These are phyloP conservation scores for Pythium aphanidermatum DNA, from an alignment of 352 stramenopile species.

Conservation along the genomic window DNA sequence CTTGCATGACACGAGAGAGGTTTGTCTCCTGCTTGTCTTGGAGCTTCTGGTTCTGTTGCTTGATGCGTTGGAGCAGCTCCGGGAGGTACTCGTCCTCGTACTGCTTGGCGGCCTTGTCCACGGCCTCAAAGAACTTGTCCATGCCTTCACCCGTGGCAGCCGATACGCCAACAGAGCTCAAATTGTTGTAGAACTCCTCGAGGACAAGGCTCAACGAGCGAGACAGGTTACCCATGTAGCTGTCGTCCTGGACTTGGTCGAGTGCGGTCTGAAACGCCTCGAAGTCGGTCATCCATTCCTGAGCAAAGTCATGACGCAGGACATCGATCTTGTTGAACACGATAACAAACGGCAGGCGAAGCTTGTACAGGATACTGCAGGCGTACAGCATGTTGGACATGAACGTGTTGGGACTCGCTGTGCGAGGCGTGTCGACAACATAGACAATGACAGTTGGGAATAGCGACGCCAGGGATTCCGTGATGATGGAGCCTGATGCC, in stretches of 20 bases:
- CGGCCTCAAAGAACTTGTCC: constrained; percentile 89
- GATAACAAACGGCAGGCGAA: constrained; percentile 95
- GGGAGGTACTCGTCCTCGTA: constrained; percentile 88
- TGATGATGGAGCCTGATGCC: constrained; percentile 97
- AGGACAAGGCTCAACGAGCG: constrained; percentile 86
- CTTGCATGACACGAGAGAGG: constrained; percentile 69
- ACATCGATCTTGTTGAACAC: constrained; percentile 99
- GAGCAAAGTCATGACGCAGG: constrained; percentile 90
- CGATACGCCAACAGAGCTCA: constrained; percentile 92
- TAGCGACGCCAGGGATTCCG: constrained; percentile 93
- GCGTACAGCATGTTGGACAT: constrained; percentile 99
- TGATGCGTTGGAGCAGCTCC: constrained; percentile 62
- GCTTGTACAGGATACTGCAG: constrained; percentile 98
- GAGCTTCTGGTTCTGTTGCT: constrained; percentile 47
- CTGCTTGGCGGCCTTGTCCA: constrained; percentile 81
- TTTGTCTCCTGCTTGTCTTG: constrained; percentile 40
- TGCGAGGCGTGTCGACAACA: constrained; percentile 97
- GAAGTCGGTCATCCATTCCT: constrained; percentile 99
- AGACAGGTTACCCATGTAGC: constrained; percentile 91
- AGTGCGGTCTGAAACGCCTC: constrained; percentile 96
- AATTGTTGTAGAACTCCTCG: constrained; percentile 93
- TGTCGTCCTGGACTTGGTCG: constrained; percentile 86
- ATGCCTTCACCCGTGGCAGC: constrained; percentile 95
- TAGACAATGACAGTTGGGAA: constrained; percentile 98
- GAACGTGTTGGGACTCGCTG: constrained; percentile 96